Base-by-base conservation (phyloP, 331 rosid genomes). In the Malus hybrid region DNA sequence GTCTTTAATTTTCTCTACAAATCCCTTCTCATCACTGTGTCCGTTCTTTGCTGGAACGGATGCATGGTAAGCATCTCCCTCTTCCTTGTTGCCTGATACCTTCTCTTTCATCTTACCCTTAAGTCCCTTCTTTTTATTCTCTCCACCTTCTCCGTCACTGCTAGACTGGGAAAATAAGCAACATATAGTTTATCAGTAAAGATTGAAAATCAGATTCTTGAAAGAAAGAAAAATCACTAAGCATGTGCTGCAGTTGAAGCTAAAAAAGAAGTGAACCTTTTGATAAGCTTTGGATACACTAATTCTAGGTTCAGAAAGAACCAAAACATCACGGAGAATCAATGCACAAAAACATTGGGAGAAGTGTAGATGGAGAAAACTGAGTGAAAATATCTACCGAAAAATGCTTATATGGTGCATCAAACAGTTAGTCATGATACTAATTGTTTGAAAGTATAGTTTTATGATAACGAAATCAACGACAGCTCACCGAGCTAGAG, bases 41-140 rank as follows among this genome's bases (percentile, higher is more conserved):
- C 9, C 10, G 3, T 82, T 82, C 39, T 28, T 63, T 20, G 33
- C 29, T 6, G 70, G 65, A 63, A 33, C 52, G 16, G 73, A 63
- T 34, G 71, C n/a, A 3, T 44, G 76, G 72, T 50, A 71, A 4
- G 60, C 33, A 44, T 60, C 53, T 46, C 28, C 75, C 57, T 62
- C 80, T 32, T 75, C 75, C 62, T 33, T 71, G 22, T 71, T 69
- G 64, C 83, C 60, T 2, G 73, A 30, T 30, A 75, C 72, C 64
- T 76, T 79, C 11, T 79, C 81, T 65, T 79, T 79, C n/a, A 58
- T 66, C 84, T 81, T 71, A 6, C 75, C 78, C 71, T 76, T 81
- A 12, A 71, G 29, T 29, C 79, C 86, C 46, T 79, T 79, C 70
- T 71, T 78, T 46, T 69, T 71, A 65, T 71, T 70, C 79, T 79